A percentile compares a stretch with the other conserved stretches of the same genome.
Conservation (phyloP, 2,329 filamentous ascomycete genomes). For the Aspergillus glaucus region DNA sequence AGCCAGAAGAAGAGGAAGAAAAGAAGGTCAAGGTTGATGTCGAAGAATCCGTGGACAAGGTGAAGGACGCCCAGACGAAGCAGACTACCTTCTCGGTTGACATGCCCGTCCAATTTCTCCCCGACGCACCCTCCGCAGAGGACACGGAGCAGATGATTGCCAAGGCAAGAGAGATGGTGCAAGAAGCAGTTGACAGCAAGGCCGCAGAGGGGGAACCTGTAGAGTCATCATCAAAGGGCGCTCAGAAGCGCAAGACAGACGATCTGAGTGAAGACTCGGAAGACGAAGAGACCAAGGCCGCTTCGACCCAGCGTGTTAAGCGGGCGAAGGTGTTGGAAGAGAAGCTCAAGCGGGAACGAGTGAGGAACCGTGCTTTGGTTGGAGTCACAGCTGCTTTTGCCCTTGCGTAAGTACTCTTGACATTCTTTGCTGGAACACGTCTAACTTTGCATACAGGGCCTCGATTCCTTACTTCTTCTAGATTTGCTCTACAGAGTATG, state of each 20-base stretch:
- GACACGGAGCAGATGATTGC: constrained; percentile 78
- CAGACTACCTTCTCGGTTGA: constrained; percentile 71
- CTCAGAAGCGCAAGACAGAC: constrained; percentile 67
- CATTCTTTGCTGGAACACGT: neutral
- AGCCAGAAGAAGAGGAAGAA: constrained; percentile 14
- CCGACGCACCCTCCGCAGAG: constrained; percentile 66
- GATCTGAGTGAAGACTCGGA: constrained; percentile 54
- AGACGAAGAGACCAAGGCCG: constrained; percentile 33
- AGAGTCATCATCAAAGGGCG: constrained; percentile 27
- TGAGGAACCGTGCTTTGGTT: constrained; percentile 76
- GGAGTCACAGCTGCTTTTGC: constrained; percentile 82
- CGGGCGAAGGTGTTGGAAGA: constrained; percentile 64
- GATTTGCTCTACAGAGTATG: neutral
- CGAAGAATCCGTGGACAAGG: constrained; percentile 54
- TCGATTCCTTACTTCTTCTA: constrained; percentile 45
- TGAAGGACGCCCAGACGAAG: constrained; percentile 58
- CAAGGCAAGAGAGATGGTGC: constrained; percentile 82
- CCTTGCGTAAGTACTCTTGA: constrained; percentile 67
- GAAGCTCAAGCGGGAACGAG: constrained; percentile 75
- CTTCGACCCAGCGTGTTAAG: constrained; percentile 55
- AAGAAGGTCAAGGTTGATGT: constrained; percentile 62
- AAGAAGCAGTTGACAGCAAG: constrained; percentile 54
- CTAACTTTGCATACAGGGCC: constrained; percentile 29
- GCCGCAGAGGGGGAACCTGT: constrained; percentile 30
- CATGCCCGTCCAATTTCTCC: constrained; percentile 58